Evolutionary conservation across 352 stramenopile species (phyloP), one percentile per base, ranked within the genome.

Genomic region (Phytophthora sojae): DNA sequence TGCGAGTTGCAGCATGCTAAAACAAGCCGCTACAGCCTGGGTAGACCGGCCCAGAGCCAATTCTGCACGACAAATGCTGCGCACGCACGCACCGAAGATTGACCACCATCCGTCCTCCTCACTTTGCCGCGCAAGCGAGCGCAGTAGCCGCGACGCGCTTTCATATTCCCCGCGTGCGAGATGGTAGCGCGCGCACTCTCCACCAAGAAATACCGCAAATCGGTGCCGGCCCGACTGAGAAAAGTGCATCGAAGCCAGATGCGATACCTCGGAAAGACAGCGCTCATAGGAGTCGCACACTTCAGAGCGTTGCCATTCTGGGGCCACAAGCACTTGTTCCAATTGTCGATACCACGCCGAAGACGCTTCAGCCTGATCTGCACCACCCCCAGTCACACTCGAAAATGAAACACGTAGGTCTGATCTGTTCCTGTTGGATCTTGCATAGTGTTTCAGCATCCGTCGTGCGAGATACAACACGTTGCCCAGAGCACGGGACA

Each of bases 71-170:
- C 83, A 93, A 47, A 94, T 89, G 52, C 73, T 71, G 2, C 71
- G 80, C 9, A 90, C 75, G 54, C 75, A 89, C 51, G 79, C 78
- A 32, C 73, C 75, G 59, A 88, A 83, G 12, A 94, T 85, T 2
- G 25, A 35, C 79, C 81, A 92, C 88, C 88, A 96, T 11, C 90
- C 88, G 69, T 96, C 88, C 68, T 91, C 83, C 57, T 93, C 77
- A 47, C 83, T 91, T 70, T 93, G 88, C 4, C 83, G 80, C 8
- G 85, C 80, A 8, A 93, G 81, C 0, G 85, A 91, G 4, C 86
- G 82, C n/a, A 93, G 79, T 2, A 93, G 63, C 6, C 83, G 75
- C 0, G 83, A 93, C 3, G 86, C 86, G 37, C 76, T 91, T 57
- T 92, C 84, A 39, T 86, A 92, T 49, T 91, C 83, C 1, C 69